phyloP scores from a whole-genome alignment of 495 filamentous ascomycete genomes.

The Darksidea phi region DNA sequence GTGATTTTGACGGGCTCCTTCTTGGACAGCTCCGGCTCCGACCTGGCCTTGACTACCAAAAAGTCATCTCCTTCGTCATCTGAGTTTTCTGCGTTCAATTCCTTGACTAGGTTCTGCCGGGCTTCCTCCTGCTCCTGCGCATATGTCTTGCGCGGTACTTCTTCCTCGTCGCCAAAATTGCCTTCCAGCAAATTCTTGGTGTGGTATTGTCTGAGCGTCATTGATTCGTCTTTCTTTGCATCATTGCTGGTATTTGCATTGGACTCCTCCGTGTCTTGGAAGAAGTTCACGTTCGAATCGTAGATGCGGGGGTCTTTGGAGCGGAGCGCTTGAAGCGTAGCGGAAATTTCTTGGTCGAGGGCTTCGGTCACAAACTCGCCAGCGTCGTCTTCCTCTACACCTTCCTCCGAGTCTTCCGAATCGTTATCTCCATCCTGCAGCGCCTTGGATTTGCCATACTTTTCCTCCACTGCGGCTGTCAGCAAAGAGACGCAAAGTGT shows the following conservation, averaged over 20 bases:
- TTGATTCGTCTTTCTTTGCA: constrained; percentile 70
- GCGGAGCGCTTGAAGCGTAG: constrained; percentile 79
- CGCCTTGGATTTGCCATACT: constrained; percentile 61
- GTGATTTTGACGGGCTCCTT: constrained; percentile 46
- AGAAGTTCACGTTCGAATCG: constrained; percentile 76
- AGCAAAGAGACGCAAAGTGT: constrained; percentile 1
- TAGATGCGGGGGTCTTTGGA: constrained; percentile 89
- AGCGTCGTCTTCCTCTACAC: constrained; percentile 87
- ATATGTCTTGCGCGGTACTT: constrained; percentile 62
- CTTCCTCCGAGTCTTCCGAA: constrained; percentile 57
- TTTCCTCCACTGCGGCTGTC: constrained; percentile 69
- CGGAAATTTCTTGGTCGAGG: constrained; percentile 82
- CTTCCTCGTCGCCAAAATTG: constrained; percentile 59
- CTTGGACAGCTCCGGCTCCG: constrained; percentile 22
- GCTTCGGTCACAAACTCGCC: constrained; percentile 76
- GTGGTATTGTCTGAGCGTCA: constrained; percentile 88
- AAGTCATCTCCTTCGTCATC: constrained; percentile 64
- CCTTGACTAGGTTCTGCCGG: constrained; percentile 69
- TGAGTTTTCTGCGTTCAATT: constrained; percentile 70
- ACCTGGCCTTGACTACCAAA: constrained; percentile 47
- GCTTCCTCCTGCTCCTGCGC: constrained; percentile 80
- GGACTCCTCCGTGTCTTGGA: constrained; percentile 57
- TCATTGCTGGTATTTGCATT: constrained; percentile 40
- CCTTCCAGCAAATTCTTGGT: constrained; percentile 74
- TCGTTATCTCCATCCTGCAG: constrained; percentile 48